Evolutionary conservation across 228 moss, liverwort and hornwort genomes (phyloP).

Genomic region (Sphagnum magellanicum): DNA sequence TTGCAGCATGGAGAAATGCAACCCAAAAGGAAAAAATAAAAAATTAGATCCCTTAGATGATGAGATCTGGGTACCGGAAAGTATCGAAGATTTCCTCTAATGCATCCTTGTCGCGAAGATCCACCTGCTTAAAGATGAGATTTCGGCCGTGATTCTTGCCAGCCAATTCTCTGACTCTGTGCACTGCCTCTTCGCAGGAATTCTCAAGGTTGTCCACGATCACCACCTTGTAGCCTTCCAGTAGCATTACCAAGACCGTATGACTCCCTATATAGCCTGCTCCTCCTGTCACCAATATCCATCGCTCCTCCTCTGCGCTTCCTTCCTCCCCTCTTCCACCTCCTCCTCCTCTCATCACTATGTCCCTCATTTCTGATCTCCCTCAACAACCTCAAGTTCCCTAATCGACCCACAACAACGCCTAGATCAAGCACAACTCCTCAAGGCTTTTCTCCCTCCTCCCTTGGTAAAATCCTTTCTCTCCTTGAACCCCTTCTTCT

Average conservation of each 20-base stretch:
- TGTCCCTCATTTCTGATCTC: too few relatives aligned
- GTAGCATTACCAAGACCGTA: constrained; percentile 69
- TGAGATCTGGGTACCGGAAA: constrained; percentile 20
- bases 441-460: too few relatives aligned
- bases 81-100: constrained; percentile 37
- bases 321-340: too few relatives aligned
- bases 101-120: constrained; percentile 43
- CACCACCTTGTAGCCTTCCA: constrained; percentile 76
- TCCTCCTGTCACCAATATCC: constrained; percentile 78
- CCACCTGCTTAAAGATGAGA: constrained; percentile 55
- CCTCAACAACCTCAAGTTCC: too few relatives aligned
- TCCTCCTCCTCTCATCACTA: too few relatives aligned
- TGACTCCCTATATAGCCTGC: constrained; percentile 95
- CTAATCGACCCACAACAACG: too few relatives aligned
- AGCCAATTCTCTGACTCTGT: constrained; percentile 62
- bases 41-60: neutral
- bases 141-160: constrained; percentile 47
- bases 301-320: neutral
- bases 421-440: too few relatives aligned
- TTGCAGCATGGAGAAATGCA: too few relatives aligned
- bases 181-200: constrained; percentile 64
- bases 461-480: too few relatives aligned
- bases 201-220: constrained; percentile 85
- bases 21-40: too few relatives aligned
- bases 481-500: too few relatives aligned